Conservation (phyloP, 78 protist species). For the Bodo saltans region DNA sequence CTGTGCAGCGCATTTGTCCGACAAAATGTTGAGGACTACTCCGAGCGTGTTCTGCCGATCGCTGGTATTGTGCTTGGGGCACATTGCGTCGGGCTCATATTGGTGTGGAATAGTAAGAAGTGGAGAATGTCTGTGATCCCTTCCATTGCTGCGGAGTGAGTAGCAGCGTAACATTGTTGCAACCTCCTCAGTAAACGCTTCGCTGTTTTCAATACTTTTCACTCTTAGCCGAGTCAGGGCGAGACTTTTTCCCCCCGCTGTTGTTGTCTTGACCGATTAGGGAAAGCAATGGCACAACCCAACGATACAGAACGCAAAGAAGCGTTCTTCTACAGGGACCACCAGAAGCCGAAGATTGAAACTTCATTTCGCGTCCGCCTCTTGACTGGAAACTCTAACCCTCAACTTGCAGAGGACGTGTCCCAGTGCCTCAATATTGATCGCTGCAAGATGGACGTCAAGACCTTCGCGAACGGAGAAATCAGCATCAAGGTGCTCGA, state of each 20-base stretch:
- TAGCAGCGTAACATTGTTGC: too few species aligned
- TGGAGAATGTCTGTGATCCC: too few species aligned
- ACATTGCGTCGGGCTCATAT: too few species aligned
- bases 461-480: conserved; percentile 26
- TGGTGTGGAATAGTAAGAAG: too few species aligned
- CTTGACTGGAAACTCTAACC: conserved; percentile 36
- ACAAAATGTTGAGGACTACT: too few species aligned
- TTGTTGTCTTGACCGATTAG: too few species aligned
- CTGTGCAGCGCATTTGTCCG: too few species aligned
- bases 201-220: neutral
- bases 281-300: neutral
- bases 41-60: too few species aligned
- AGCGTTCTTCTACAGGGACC: neutral
- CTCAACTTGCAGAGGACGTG: conserved; percentile 21
- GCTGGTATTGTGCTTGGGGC: too few species aligned
- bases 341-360: neutral
- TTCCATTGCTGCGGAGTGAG: too few species aligned
- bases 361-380: neutral
- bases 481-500: conserved; percentile 35
- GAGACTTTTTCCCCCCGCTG: too few species aligned
- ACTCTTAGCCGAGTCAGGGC: neutral
- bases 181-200: neutral
- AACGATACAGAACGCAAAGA: neutral
- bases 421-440: conserved; percentile 5
- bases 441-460: neutral